Conservation (phyloP, 768 basidiomycete genomes). For the Leccinum variicolor region DNA sequence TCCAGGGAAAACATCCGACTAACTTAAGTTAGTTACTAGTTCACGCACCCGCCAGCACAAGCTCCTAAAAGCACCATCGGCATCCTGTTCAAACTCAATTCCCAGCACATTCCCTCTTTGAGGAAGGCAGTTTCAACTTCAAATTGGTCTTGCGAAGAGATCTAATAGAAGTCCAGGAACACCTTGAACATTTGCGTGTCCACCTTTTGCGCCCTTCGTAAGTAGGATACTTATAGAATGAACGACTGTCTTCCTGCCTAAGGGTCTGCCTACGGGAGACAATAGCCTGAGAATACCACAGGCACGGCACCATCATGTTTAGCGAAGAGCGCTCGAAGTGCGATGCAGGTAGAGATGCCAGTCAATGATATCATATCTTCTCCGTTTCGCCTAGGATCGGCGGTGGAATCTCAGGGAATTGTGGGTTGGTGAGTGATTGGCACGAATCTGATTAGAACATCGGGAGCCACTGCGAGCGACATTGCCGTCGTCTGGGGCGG, state of each 20-base stretch:
- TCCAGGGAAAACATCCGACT: not conserved
- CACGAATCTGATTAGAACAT: slow-evolving; percentile 72
- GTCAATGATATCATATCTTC: slow-evolving; percentile 34
- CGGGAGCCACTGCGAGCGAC: slow-evolving; percentile 55
- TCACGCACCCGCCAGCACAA: no score
- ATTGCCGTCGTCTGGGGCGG: slow-evolving; percentile 36
- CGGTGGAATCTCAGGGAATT: slow-evolving; percentile 72
- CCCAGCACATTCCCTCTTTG: slow-evolving; percentile 58
- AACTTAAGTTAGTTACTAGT: no score
- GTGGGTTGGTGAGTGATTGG: slow-evolving; percentile 94
- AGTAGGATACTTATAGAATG: slow-evolving; percentile 37
- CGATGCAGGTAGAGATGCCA: not conserved
- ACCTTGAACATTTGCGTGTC: slow-evolving; percentile 91
- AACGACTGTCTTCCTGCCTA: no score
- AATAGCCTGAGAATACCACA: slow-evolving; percentile 38
- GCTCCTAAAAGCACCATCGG: no score
- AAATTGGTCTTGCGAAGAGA: slow-evolving; percentile 56
- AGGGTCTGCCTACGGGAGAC: no score
- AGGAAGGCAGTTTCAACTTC: slow-evolving; percentile 74
- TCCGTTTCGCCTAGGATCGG: slow-evolving; percentile 82
- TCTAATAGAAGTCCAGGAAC: slow-evolving; percentile 85
- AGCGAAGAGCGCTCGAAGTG: slow-evolving; percentile 68
- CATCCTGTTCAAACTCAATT: no score
- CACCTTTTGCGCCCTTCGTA: slow-evolving; percentile 87
- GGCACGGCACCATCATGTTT: slow-evolving; percentile 57